These are phyloP conservation scores for Hemileccinum impolitum DNA, from an alignment of 768 basidiomycete species.

Conservation along the genomic window DNA sequence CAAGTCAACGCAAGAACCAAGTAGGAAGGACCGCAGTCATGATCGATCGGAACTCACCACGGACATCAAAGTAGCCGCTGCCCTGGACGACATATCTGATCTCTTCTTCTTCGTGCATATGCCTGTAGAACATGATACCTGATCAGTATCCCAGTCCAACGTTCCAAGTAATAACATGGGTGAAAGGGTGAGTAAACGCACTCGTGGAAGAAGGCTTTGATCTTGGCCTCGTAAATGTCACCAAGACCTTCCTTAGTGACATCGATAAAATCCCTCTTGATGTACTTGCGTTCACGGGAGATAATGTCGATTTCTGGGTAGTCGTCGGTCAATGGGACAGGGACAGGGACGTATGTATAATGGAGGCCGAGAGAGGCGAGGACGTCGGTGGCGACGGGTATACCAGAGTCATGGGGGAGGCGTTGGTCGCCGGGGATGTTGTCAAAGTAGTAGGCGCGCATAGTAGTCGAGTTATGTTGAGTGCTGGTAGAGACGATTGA, in stretches of 20 bases:
- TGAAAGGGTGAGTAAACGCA: conserved; percentile 31
- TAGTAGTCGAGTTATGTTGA: conserved; percentile 21
- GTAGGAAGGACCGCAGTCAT: too few species aligned
- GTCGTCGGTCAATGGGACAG: conserved; percentile 30
- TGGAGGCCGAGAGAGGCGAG: conserved; percentile 60
- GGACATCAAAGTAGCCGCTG: conserved; percentile 84
- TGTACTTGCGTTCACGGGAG: conserved; percentile 67
- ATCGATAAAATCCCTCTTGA: conserved; percentile 76
- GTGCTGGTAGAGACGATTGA: background rate
- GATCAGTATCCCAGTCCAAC: background rate
- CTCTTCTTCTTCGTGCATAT: conserved; percentile 94
- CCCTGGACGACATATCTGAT: conserved; percentile 83
- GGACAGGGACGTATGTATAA: conserved; percentile 64
- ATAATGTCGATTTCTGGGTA: conserved; percentile 56
- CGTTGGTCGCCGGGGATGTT: conserved; percentile 75
- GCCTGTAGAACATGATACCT: conserved; percentile 39
- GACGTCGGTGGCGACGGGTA: conserved; percentile 47
- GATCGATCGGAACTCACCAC: conserved; percentile 54
- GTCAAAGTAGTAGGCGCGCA: conserved; percentile 74
- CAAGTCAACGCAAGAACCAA: background rate
- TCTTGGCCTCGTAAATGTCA: conserved; percentile 74
- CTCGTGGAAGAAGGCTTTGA: conserved; percentile 82
- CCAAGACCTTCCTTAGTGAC: conserved; percentile 76
- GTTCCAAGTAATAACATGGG: too few species aligned
- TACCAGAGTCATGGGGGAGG: conserved; percentile 67